A percentile compares a stretch with the other conserved stretches of the same genome.
phyloP scores from a whole-genome alignment of 352 stramenopile species.

The Lagenidium giganteum region DNA sequence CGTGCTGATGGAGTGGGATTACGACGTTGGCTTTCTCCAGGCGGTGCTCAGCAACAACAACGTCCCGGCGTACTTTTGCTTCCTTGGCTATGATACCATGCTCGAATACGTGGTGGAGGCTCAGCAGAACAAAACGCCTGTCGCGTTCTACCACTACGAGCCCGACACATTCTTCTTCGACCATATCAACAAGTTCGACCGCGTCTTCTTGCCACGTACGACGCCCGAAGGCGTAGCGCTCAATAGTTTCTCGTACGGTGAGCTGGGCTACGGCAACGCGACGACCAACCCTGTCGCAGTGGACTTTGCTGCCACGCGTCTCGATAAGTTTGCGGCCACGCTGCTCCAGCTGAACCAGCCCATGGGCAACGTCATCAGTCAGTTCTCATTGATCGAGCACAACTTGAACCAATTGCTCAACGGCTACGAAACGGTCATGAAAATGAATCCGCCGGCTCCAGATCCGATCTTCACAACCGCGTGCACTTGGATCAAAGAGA shows the following conservation, averaged over 20 bases:
- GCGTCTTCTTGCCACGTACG: slow-evolving; percentile 28
- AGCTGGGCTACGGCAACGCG: slow-evolving; percentile 28
- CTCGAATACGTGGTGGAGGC: slow-evolving; percentile 19
- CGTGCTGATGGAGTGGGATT: background rate
- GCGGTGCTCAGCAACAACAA: slow-evolving; percentile 7
- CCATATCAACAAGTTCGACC: slow-evolving; percentile 22
- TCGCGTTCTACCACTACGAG: slow-evolving; percentile 50
- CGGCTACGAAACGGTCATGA: slow-evolving; percentile 10
- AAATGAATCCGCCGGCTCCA: no score
- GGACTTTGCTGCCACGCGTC: slow-evolving; percentile 22
- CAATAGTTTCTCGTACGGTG: slow-evolving; percentile 21
- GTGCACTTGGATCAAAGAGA: slow-evolving; percentile 32
- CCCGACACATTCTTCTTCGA: slow-evolving; percentile 32
- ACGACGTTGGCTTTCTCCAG: slow-evolving; percentile 7
- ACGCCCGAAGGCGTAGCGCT: slow-evolving; percentile 8
- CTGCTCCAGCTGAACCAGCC: slow-evolving; percentile 12
- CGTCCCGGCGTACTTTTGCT: slow-evolving; percentile 12
- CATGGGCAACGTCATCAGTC: slow-evolving; percentile 15
- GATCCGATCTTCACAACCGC: slow-evolving; percentile 31
- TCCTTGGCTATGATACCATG: slow-evolving; percentile 5
- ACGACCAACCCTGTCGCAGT: slow-evolving; percentile 33
- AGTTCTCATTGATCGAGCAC: slow-evolving; percentile 20
- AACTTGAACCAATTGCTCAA: slow-evolving; percentile 27
- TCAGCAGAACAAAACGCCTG: slow-evolving; percentile 9
- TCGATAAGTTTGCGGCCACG: slow-evolving; percentile 24